phyloP scores from a whole-genome alignment of 179 eudicot species.

The Spinacia oleracea region DNA sequence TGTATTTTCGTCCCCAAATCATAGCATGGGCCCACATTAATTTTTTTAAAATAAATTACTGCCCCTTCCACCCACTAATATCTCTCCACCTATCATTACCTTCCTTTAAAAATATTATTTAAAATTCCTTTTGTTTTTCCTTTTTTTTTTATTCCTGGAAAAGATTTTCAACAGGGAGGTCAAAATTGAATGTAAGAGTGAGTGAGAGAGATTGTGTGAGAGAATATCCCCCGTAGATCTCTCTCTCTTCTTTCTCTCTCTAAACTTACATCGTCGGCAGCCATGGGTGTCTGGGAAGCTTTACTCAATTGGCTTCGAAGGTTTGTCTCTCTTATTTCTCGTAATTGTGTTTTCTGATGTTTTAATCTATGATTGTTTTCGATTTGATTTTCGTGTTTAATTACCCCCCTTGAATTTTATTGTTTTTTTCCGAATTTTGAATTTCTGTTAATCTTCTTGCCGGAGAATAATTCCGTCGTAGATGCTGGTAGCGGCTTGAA shows the following conservation, averaged over 20 bases:
- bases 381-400: not conserved
- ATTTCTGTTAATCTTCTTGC: not conserved
- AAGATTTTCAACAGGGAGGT: not conserved
- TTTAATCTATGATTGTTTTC: not conserved
- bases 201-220: constrained; percentile 3
- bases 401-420: not conserved
- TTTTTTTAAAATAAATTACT: not conserved
- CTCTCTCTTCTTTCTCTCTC: constrained; percentile 15
- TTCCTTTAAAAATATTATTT: too few relatives aligned
- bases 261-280: not conserved
- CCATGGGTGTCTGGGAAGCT: constrained; percentile 94
- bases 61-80: not conserved
- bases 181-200: not conserved
- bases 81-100: not conserved
- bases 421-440: not conserved
- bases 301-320: constrained; percentile 98
- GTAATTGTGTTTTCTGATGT: not conserved
- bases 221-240: constrained; percentile 20
- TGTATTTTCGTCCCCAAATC: constrained; percentile 15
- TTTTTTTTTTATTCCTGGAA: not conserved
- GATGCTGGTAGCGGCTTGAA: not conserved
- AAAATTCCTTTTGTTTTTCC: not conserved
- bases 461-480: not conserved
- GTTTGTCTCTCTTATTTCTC: constrained; percentile 32
- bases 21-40: constrained; percentile 2